Evolutionary conservation across 129 eudicot species (phyloP).

Genomic region (Artemisia annua): DNA sequence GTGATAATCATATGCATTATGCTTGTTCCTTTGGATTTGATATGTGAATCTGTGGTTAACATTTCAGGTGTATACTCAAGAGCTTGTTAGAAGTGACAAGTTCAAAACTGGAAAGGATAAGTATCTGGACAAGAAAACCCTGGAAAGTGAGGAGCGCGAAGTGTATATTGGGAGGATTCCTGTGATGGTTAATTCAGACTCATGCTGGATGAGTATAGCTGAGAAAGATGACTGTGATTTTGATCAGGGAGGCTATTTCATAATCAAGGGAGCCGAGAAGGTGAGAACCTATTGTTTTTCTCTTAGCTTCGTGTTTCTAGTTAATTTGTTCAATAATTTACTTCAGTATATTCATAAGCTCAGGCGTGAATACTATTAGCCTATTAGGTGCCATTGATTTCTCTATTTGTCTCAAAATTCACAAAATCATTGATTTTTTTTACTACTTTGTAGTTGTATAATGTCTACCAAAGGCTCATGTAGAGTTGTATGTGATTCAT

Average conservation of each 20-base stretch:
- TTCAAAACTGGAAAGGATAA: slow-evolving; percentile 73
- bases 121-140: slow-evolving; percentile 46
- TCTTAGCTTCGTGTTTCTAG: slow-evolving; percentile 9
- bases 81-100: slow-evolving; percentile 67
- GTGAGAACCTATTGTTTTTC: slow-evolving; percentile 28
- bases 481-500: not conserved
- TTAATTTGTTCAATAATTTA: not conserved
- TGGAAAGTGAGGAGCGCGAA: slow-evolving; percentile 37
- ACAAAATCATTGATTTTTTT: too few relatives aligned
- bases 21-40: slow-evolving; percentile 2
- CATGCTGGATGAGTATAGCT: slow-evolving; percentile 75
- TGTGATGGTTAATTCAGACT: slow-evolving; percentile 89
- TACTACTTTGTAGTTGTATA: not conserved
- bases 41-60: slow-evolving; percentile 16
- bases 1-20: slow-evolving; percentile 3
- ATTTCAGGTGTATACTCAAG: slow-evolving; percentile 65
- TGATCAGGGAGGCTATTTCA: slow-evolving; percentile 91
- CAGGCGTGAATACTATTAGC: not conserved
- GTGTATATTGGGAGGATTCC: slow-evolving; percentile 73
- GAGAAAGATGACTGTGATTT: slow-evolving; percentile 75
- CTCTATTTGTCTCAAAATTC: too few relatives aligned
- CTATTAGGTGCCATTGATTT: too few relatives aligned
- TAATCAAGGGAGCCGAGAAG: slow-evolving; percentile 97
- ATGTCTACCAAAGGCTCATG: not conserved
- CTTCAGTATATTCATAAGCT: not conserved